These are phyloP conservation scores for Hermanozyma aechmeae DNA, from an alignment of 805 yeast species.

Conservation along the genomic window DNA sequence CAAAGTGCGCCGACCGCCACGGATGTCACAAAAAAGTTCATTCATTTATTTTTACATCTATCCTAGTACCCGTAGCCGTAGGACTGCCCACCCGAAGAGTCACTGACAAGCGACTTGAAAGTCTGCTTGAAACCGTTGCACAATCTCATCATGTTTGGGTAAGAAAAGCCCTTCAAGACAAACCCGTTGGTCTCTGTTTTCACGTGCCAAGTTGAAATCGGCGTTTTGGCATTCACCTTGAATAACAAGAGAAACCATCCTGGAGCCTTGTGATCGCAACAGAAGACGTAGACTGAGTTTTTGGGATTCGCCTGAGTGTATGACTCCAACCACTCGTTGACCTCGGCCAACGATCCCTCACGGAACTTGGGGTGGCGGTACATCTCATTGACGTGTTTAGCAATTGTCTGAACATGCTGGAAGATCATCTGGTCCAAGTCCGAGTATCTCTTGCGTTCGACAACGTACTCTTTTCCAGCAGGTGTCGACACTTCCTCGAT, in stretches of 20 bases:
- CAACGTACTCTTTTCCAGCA: conserved; percentile 48
- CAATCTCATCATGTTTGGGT: conserved; percentile 81
- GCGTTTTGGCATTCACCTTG: conserved; percentile 64
- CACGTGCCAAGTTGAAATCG: conserved; percentile 80
- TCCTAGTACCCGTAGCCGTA: too few species aligned
- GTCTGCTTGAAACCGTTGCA: conserved; percentile 91
- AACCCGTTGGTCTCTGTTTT: conserved; percentile 85
- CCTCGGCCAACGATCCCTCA: conserved; percentile 69
- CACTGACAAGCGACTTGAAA: conserved; percentile 25
- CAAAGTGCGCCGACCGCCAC: too few species aligned
- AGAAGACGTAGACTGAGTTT: conserved; percentile 83
- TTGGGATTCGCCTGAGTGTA: conserved; percentile 88
- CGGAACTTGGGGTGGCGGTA: conserved; percentile 82
- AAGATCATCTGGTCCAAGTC: conserved; percentile 93
- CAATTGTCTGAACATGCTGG: conserved; percentile 76
- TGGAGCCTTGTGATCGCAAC: conserved; percentile 82
- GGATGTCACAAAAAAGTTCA: too few species aligned
- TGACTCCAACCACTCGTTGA: conserved; percentile 76
- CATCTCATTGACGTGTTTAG: conserved; percentile 77
- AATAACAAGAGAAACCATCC: conserved; percentile 90
- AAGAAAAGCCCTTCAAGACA: conserved; percentile 65
- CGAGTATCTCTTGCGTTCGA: conserved; percentile 62
- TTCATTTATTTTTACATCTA: too few species aligned
- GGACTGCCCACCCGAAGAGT: too few species aligned
- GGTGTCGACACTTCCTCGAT: conserved; percentile 67